Percentiles rank a stretch among this genome's conserved stretches.
These are phyloP conservation scores for Heterobasidion annosum DNA, from an alignment of 1,284 basidiomycete genomes.

Conservation along the genomic window DNA sequence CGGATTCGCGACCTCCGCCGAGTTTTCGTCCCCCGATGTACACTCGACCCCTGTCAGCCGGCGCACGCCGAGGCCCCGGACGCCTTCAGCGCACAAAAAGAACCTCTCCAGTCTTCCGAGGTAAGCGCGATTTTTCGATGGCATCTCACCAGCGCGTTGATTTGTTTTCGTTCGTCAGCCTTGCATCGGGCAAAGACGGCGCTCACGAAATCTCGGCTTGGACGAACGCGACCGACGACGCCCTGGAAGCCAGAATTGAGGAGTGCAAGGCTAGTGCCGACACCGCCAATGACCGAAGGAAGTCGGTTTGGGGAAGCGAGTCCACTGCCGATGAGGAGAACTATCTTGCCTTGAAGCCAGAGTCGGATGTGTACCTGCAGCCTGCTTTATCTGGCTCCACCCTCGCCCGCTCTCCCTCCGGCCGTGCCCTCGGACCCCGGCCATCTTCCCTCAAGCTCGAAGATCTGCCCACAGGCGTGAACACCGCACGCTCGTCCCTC, in stretches of 20 bases:
- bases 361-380: neutral
- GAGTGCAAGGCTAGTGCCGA: conserved; percentile 25
- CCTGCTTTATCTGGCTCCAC: neutral
- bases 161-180: conserved; percentile 24
- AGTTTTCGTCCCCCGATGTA: conserved; percentile 44
- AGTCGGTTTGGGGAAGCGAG: conserved; percentile 40
- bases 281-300: conserved; percentile 30
- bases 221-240: conserved; percentile 41
- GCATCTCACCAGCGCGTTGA: conserved; percentile 1
- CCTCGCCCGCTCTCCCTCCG: conserved; percentile 26
- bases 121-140: conserved; percentile 21
- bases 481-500: conserved; percentile 43
- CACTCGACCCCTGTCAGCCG: conserved; percentile 46
- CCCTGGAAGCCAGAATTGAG: conserved; percentile 30
- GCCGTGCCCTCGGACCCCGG: conserved; percentile 36
- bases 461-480: conserved; percentile 37
- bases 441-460: conserved; percentile 11
- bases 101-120: conserved; percentile 58
- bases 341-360: neutral
- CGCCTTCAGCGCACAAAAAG: conserved; percentile 42
- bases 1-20: conserved; percentile 28
- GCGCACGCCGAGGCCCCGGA: conserved; percentile 25
- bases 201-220: conserved; percentile 37
- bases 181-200: conserved; percentile 56
- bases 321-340: conserved; percentile 10